Base-by-base conservation (phyloP, 192 early-diverging fungal species). In the Coemansia sp. region DNA sequence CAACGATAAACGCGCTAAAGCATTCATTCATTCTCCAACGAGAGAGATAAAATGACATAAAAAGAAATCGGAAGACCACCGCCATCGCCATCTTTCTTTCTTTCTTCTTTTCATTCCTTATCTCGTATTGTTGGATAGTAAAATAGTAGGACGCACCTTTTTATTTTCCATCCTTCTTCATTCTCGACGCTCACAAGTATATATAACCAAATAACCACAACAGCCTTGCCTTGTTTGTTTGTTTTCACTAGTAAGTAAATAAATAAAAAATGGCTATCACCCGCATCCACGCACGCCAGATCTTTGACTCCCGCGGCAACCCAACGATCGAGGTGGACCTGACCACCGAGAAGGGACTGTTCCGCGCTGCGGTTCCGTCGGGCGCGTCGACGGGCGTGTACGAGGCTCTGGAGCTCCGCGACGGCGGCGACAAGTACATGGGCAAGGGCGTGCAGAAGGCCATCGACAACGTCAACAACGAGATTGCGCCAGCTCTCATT, bases 251-350 rank as follows among this genome's bases (percentile, higher is more conserved):
- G 19, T 6, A 19, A 19, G n/a, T 11, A 22, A 19, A 48, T 22
- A 1, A 52, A 52, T 6, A 21, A 59, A 59, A 62, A 40, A 92
- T 93, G 92, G 61, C 89, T 52, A 88, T 92, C 68, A 85, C 76
- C 62, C 89, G 89, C 65, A 85, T 94, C 74, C 85, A 90, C 83
- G 95, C 94, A 61, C 92, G 97, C 84, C 96, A 97, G 85, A 99
- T 99, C 86, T 98, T 95, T 74, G 97, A 99, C 88, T 99, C 97
- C 52, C 91, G 97, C 69, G 97, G 97, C 72, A 98, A 98, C 90
- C 97, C 97, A 66, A 99, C 97, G 62, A 91, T 99, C 64, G 95
- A 99, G 85, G 97, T 98, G 46, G 97, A 99, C 65, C 85, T 99
- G 82, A 94, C 91, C 64, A 99, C 97, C 72, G 86, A 85, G 60